A percentile compares a stretch with the other conserved stretches of the same genome.
phyloP scores from a whole-genome alignment of 2,329 filamentous ascomycete genomes.

The Aspergillus uvarum region DNA sequence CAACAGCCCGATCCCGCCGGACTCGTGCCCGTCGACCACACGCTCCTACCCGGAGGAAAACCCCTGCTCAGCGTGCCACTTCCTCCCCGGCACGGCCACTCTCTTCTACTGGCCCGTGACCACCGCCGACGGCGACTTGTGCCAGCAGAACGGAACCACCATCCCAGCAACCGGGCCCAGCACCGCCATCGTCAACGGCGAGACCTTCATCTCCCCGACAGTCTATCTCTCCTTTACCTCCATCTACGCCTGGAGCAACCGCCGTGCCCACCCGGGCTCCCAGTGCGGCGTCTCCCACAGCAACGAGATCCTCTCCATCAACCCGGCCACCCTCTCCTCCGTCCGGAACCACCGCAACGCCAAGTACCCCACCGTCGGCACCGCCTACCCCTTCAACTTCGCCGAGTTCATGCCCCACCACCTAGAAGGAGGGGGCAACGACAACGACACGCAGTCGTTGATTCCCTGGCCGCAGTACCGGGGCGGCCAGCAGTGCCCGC shows the following conservation, averaged over 20 bases:
- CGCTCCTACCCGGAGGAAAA: constrained; percentile 19
- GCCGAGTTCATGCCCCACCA: constrained; percentile 22
- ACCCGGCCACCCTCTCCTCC: constrained; percentile 19
- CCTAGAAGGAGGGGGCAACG: constrained; percentile 10
- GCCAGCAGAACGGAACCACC: constrained; percentile 22
- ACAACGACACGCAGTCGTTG: constrained; percentile 19
- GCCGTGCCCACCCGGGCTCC: constrained; percentile 16
- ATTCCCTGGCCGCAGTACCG: constrained; percentile 25
- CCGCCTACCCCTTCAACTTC: constrained; percentile 24
- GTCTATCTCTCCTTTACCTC: constrained; percentile 26
- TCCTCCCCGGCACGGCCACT: constrained; percentile 22
- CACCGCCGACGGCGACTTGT: constrained; percentile 21
- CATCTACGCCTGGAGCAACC: constrained; percentile 25
- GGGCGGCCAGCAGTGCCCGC: constrained; percentile 21
- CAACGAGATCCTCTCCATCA: constrained; percentile 20
- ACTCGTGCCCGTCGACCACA: constrained; percentile 13
- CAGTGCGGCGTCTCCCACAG: constrained; percentile 21
- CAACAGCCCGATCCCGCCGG: constrained; percentile 19
- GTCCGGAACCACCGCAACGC: constrained; percentile 23
- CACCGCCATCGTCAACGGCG: constrained; percentile 22
- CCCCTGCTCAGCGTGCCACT: constrained; percentile 23
- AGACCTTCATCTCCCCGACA: constrained; percentile 22
- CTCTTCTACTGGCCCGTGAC: constrained; percentile 28
- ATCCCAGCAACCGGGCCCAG: constrained; percentile 19
- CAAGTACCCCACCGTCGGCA: constrained; percentile 22